Base-by-base conservation (phyloP, 441 rosid species). In the Erodium chrysanthum region DNA sequence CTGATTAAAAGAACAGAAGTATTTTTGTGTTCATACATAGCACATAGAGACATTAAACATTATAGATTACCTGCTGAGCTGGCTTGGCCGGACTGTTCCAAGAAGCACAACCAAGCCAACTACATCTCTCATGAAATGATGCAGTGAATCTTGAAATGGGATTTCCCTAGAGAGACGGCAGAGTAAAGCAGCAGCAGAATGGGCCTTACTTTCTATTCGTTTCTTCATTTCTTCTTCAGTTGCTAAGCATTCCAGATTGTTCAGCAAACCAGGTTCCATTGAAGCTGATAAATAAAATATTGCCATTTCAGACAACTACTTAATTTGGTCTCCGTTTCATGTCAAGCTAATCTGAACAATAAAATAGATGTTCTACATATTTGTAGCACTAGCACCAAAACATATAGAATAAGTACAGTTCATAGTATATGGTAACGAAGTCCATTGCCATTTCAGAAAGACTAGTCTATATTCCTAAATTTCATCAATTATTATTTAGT, bases 71-170 rank as follows among this genome's bases (percentile, higher is more conserved):
- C 90, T 84, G 92, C 92, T 87, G 29, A 87, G 81, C 22, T 77
- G 64, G 18, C 65, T 54, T 42, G 80, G 64, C 48, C 68, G 0
- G 63, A 82, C 85, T n/a, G 89, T 76, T 65, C 89, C 96, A n/a
- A 87, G 87, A 35, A 85, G 77, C n/a, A 83, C 93, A 15, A 91
- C 90, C 9, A 81, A n/a, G 1, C 93, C 96, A 73, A 85, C 68
- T 56, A 82, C 56, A n/a, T 73, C 79, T 56, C 71, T 68, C 66
- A 23, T 64, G 18, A 80, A 74, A 78, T 69, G 23, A 25, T 27
- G 8, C 29, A 46, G 12, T 15, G 75, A 63, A 68, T 65, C 66
- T 42, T 69, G 69, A 22, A 35, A 59, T 0, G 68, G 62, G 21
- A 67, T n/a, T 0, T 70, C 60, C 63, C 70, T 68, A 56, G 70